Base-by-base conservation (phyloP, 2,329 filamentous ascomycete genomes). In the Fusarium sp. region DNA sequence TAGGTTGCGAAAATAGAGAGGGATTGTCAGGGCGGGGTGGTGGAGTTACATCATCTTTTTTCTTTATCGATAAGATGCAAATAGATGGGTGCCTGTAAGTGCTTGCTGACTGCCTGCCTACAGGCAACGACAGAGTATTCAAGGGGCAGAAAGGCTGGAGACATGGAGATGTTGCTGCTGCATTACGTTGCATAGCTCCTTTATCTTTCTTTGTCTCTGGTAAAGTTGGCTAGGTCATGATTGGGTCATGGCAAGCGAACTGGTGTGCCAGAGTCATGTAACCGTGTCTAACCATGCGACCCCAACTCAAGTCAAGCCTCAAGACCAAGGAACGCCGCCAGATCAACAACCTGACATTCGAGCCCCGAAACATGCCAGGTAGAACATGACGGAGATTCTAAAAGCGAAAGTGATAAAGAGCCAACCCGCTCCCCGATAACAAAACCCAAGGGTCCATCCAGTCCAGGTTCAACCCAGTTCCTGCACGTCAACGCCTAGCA, bases 401-500 rank as follows among this genome's bases (percentile, higher is more conserved):
- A 72, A 69, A 77, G 66, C 59, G 76, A 78, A 75, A 67, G 76
- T 76, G 65, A 69, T 70, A 74, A 75, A 57, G 67, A 71, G 66
- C 62, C 61, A 68, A 69, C 63, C 71, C 58, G 63, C 68, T 72
- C 64, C 61, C 37, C 64, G 54, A 43, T 69, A 48, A 74, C 29
- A 72, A 74, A 74, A 65, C 65, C 48, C 64, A 60, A 68, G 60
- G 43, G 52, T 58, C 60, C 68, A 65, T 27, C 43, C 43, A 48
- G 43, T 67, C 59, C 65, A 63, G 72, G 62, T 57, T 61, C 54
- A 71, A 65, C 62, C 61, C 69, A 73, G 69, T 64, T 75, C 66
- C 71, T 68, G 66, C 68, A 74, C 72, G 54, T 71, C 71, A 83
- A 83, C 81, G 80, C 81, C 81, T 75, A 80, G 79, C 77, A 82